phyloP scores from a whole-genome alignment of 2,329 filamentous ascomycete genomes.

The Geosmithia flava region DNA sequence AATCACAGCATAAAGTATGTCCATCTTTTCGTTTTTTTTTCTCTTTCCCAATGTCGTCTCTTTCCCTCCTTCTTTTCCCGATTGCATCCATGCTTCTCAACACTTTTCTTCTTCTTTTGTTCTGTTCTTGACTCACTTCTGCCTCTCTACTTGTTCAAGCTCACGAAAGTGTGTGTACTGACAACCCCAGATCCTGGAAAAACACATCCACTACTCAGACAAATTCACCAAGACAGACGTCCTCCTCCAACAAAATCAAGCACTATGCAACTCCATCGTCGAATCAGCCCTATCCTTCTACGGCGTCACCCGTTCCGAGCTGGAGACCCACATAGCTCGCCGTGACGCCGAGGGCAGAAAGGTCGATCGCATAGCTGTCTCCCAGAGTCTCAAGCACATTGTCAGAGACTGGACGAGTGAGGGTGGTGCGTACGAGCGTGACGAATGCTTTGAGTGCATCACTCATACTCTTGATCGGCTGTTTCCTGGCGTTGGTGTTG shows the following conservation, averaged over 20 bases:
- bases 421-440: constrained; percentile 28
- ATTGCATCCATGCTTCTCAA: neutral
- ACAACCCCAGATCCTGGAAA: constrained; percentile 32
- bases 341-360: constrained; percentile 21
- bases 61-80: too few relatives aligned
- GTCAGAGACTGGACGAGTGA: constrained; percentile 43
- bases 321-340: constrained; percentile 26
- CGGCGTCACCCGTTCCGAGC: constrained; percentile 25
- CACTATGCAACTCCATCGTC: constrained; percentile 32
- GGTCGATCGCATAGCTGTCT: constrained; percentile 33
- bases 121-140: too few relatives aligned
- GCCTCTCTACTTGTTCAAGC: too few relatives aligned
- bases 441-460: constrained; percentile 26
- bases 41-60: neutral
- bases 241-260: constrained; percentile 29
- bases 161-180: too few relatives aligned
- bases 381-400: constrained; percentile 43
- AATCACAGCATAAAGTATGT: constrained; percentile 17
- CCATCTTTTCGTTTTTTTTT: neutral
- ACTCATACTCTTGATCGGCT: constrained; percentile 16
- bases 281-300: constrained; percentile 32
- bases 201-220: constrained; percentile 42
- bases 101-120: neutral
- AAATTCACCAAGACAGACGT: constrained; percentile 32
- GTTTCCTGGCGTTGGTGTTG: constrained; percentile 12